A percentile compares a stretch with the other conserved stretches of the same genome.
These are phyloP conservation scores for Spergularia marina DNA, from an alignment of 148 eudicot genomes.

Conservation along the genomic window DNA sequence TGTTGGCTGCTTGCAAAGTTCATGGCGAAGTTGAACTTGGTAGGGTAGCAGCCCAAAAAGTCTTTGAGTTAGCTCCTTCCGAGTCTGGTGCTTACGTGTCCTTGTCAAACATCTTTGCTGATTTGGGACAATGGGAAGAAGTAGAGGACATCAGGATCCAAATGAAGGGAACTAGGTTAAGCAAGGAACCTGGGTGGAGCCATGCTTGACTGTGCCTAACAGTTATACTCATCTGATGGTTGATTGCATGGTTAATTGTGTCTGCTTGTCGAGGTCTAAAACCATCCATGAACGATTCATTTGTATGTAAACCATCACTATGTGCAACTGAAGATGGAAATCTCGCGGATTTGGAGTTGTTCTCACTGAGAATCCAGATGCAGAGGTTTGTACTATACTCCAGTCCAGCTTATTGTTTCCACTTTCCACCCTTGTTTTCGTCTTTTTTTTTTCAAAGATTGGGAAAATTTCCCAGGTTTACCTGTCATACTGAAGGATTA, in stretches of 20 bases:
- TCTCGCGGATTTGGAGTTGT: no score
- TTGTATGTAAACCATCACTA: not conserved
- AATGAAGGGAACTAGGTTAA: constrained; percentile 52
- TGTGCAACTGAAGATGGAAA: no score
- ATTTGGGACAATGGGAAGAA: constrained; percentile 75
- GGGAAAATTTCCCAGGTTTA: no score
- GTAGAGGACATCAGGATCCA: constrained; percentile 50
- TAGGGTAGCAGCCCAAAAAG: constrained; percentile 57
- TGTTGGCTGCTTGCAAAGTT: constrained; percentile 80
- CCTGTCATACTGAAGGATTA: no score
- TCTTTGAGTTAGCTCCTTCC: constrained; percentile 58
- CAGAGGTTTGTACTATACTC: no score
- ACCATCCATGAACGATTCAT: not conserved
- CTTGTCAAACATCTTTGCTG: constrained; percentile 72
- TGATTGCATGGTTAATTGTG: not conserved
- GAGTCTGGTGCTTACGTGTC: constrained; percentile 59
- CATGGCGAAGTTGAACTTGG: constrained; percentile 75
- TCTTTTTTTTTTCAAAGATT: no score
- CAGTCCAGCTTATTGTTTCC: no score
- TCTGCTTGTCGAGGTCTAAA: not conserved
- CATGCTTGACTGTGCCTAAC: constrained; percentile 32
- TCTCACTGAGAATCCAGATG: no score
- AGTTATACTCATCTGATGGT: not conserved
- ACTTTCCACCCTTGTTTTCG: no score
- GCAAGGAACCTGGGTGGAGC: constrained; percentile 87